Conservation (phyloP, 768 basidiomycete species). For the Amanita subjunquillea region DNA sequence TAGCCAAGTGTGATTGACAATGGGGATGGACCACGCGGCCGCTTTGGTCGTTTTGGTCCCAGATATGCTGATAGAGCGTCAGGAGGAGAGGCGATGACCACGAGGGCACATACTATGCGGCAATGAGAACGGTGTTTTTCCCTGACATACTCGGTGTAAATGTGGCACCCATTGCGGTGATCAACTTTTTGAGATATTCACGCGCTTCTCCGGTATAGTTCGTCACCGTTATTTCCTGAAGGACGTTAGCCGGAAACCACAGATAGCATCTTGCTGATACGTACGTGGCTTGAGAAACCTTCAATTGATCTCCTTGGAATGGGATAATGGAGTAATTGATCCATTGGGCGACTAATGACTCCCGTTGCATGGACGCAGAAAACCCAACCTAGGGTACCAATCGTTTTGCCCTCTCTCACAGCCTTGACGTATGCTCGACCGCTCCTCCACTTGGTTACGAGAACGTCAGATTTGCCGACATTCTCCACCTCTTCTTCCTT, state of each 20-base stretch:
- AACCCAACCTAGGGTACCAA: constrained; percentile 79
- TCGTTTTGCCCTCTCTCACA: constrained; percentile 39
- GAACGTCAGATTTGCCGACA: constrained; percentile 52
- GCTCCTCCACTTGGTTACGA: constrained; percentile 59
- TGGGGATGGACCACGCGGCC: constrained; percentile 68
- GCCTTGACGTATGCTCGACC: constrained; percentile 72
- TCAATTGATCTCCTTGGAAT: constrained; percentile 51
- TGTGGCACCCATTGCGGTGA: constrained; percentile 62
- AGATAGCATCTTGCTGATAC: constrained; percentile 13
- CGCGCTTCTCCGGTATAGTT: constrained; percentile 84
- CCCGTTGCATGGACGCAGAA: constrained; percentile 67
- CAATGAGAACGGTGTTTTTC: constrained; percentile 71
- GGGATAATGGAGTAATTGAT: constrained; percentile 81
- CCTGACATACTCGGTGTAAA: constrained; percentile 80
- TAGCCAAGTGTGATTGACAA: constrained; percentile 87
- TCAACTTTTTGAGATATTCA: constrained; percentile 82
- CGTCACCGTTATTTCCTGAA: constrained; percentile 70
- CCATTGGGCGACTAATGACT: constrained; percentile 48
- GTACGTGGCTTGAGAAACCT: constrained; percentile 51
- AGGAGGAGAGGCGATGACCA: not conserved
- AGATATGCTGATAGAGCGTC: constrained; percentile 18
- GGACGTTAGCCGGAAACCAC: not conserved
- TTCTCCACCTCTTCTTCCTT: constrained; percentile 25
- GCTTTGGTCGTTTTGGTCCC: constrained; percentile 67
- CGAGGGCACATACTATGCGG: constrained; percentile 58